Evolutionary conservation across 2,329 filamentous ascomycete species (phyloP), one percentile per base, ranked within the genome.

Genomic region (Cladosporium sp.): DNA sequence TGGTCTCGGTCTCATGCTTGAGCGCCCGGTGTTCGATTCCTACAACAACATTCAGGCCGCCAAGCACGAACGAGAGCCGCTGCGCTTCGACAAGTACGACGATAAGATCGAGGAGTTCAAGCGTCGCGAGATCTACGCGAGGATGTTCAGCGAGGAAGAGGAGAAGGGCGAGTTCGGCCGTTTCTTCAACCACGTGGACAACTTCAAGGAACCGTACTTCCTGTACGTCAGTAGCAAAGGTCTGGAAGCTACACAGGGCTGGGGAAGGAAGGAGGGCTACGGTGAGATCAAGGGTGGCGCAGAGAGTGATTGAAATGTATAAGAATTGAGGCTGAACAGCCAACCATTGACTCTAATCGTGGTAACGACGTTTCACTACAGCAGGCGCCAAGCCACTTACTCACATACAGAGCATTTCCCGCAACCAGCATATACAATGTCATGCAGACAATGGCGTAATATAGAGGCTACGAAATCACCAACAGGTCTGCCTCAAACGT

Each of bases 91-190:
- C 41, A 85, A 84, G 55, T 90, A 84, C 61, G 82, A 92, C 53
- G 79, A 83, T 41, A 79, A 88, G 68, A 88, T 98, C 59, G 78
- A 86, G 55, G 85, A 84, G 53, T 98, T 98, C 72, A 97, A 97
- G 73, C 83, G 95, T 65, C 73, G 83, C 58, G 83, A 95, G 67
- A 97, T 98, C 53, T 98, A 98, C 66, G 82, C 87, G 62, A 79
- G 88, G 19, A 95, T 97, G 58, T 97, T 94, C 69, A 79, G 85
- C 20, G 85, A 95, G 46, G 93, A 97, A 68, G 88, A 93, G 49
- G 69, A 82, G 85, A 66, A 85, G 88, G 56, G 90, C 92, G 76
- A 80, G 87, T 80, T 59, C 52, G 54, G 55, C 40, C 64, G 69
- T 4, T 77, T 77, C 61, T 77, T 75, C 61, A 71, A 72, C 7